Evolutionary conservation across 164 flowering plant species (phyloP).

Genomic region (Tetracentron sinense): DNA sequence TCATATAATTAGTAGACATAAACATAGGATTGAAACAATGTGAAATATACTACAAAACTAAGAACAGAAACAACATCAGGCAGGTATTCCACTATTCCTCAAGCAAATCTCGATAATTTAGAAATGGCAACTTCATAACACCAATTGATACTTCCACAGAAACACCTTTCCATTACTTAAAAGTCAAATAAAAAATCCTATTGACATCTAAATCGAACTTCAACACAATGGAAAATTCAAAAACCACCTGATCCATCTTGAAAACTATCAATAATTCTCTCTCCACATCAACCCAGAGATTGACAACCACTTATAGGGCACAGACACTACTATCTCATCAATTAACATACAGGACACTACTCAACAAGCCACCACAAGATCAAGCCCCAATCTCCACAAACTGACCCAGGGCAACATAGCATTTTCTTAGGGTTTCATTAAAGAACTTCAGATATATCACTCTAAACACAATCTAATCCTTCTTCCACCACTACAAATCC

Average conservation of each 20-base stretch:
- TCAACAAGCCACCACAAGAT: background rate
- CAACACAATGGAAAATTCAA: too few relatives aligned
- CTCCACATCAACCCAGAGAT: background rate
- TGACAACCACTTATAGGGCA: background rate
- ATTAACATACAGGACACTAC: background rate
- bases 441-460: background rate
- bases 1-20: background rate
- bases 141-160: background rate
- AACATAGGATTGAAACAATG: too few relatives aligned
- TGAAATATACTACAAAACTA: background rate
- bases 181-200: background rate
- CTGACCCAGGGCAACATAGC: background rate
- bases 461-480: background rate
- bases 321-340: background rate
- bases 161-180: background rate
- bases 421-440: constrained; percentile 18
- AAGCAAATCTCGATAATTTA: too few relatives aligned
- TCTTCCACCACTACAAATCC: background rate
- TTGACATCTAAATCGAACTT: background rate
- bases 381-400: constrained; percentile 2
- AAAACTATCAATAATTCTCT: background rate
- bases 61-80: background rate
- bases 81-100: background rate
- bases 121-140: background rate
- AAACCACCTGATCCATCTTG: too few relatives aligned